Percentiles rank a stretch among this genome's conserved stretches.
phyloP scores from a whole-genome alignment of 495 filamentous ascomycete species.

The Penicillium atrosanguineum region DNA sequence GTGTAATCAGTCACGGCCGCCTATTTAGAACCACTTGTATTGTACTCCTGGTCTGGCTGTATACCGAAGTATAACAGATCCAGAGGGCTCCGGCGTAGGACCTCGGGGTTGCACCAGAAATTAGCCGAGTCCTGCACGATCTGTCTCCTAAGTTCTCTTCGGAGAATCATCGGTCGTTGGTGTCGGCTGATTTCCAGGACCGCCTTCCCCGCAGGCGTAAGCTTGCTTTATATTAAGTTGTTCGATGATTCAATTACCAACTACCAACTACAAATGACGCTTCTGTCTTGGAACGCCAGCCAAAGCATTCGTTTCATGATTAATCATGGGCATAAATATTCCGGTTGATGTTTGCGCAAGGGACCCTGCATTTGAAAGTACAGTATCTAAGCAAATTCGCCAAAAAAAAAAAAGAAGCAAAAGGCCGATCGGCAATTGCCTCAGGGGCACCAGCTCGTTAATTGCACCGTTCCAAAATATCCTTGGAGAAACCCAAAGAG shows the following conservation, averaged over 20 bases:
- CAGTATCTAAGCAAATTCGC: no score
- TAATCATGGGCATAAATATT: neutral
- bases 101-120: neutral
- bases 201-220: slow-evolving; percentile 17
- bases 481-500: neutral
- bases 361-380: no score
- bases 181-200: slow-evolving; percentile 17
- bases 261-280: neutral
- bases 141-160: slow-evolving; percentile 14
- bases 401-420: no score
- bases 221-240: neutral
- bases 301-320: no score
- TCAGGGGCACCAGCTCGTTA: no score
- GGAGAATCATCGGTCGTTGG: slow-evolving; percentile 18
- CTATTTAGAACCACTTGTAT: no score
- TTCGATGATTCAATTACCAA: neutral
- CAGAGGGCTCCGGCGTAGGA: neutral
- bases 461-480: no score
- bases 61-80: neutral
- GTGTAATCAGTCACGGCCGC: no score
- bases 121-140: slow-evolving; percentile 8
- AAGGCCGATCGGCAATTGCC: no score
- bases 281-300: neutral
- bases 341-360: neutral
- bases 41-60: no score